A percentile compares a stretch with the other conserved stretches of the same genome.
Conservation (phyloP, 371 early-diverging fungal species). For the Mucor lusitanicus region DNA sequence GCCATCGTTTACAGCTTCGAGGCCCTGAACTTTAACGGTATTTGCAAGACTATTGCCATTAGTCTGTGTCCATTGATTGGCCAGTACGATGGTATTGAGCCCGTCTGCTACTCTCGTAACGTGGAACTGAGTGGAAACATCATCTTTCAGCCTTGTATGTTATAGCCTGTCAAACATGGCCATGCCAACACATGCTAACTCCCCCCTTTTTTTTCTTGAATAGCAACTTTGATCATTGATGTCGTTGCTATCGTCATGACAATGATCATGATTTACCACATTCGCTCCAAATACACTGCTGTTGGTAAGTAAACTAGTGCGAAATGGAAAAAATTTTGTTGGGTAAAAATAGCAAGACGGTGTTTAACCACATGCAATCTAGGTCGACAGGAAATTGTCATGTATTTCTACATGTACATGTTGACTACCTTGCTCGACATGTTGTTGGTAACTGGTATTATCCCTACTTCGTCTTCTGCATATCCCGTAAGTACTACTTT, state of each 20-base stretch:
- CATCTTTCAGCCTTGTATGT: constrained; percentile 89
- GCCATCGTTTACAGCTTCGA: constrained; percentile 44
- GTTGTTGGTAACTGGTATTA: constrained; percentile 85
- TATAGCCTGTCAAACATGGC: neutral
- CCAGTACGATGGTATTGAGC: constrained; percentile 73
- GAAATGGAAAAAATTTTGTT: neutral
- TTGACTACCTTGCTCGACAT: constrained; percentile 83
- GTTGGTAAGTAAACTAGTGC: constrained; percentile 71
- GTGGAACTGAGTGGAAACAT: constrained; percentile 76
- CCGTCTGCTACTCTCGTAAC: constrained; percentile 90
- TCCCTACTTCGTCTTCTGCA: constrained; percentile 74
- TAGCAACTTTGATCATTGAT: constrained; percentile 86
- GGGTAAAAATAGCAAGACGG: neutral
- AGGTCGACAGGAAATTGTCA: constrained; percentile 95
- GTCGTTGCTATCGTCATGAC: constrained; percentile 94
- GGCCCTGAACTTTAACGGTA: constrained; percentile 70
- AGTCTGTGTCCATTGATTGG: constrained; percentile 90
- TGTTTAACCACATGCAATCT: neutral
- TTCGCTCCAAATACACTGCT: constrained; percentile 96
- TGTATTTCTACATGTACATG: constrained; percentile 96
- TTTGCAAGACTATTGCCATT: constrained; percentile 81
- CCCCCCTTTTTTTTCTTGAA: neutral
- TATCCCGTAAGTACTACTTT: constrained; percentile 73
- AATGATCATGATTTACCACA: constrained; percentile 95
- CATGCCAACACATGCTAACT: neutral